Percentiles rank a stretch among this genome's conserved stretches.
phyloP scores from a whole-genome alignment of 176 grass and related monocot genomes.

The Triticum monococcum region DNA sequence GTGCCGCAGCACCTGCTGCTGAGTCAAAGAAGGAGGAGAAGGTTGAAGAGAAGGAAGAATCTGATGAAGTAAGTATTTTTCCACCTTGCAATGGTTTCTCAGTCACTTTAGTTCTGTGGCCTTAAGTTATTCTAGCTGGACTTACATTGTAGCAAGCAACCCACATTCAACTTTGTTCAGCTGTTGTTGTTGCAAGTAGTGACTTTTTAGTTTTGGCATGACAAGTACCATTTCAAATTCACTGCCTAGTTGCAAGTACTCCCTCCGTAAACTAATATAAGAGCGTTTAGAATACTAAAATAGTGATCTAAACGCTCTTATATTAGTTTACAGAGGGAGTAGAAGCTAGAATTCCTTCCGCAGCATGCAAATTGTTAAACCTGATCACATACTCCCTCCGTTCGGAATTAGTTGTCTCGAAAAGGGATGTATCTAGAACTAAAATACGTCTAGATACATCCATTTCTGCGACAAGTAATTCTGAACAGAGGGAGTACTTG shows the following conservation, averaged over 20 bases:
- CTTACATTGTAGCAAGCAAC: not conserved
- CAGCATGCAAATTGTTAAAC: not conserved
- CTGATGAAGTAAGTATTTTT: slow-evolving; percentile 60
- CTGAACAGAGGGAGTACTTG: no score
- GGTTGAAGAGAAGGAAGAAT: slow-evolving; percentile 93
- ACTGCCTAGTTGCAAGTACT: not conserved
- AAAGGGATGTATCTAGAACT: no score
- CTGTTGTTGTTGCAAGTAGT: not conserved
- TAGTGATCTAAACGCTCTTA: no score
- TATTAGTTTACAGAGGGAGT: no score
- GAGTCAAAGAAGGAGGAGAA: slow-evolving; percentile 89
- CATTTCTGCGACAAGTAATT: no score
- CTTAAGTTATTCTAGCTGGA: not conserved
- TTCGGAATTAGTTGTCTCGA: no score
- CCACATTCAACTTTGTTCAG: not conserved
- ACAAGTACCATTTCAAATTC: not conserved
- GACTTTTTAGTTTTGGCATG: not conserved
- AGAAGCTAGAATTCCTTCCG: not conserved
- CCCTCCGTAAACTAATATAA: no score
- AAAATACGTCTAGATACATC: no score
- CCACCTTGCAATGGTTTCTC: not conserved
- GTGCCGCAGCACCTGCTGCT: slow-evolving; percentile 56
- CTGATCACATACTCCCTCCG: not conserved
- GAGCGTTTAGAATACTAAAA: no score
- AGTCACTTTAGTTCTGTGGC: not conserved